A percentile compares a stretch with the other conserved stretches of the same genome.
These are phyloP conservation scores for Novymonas esmeraldas DNA, from an alignment of 208 protist genomes.

Conservation along the genomic window DNA sequence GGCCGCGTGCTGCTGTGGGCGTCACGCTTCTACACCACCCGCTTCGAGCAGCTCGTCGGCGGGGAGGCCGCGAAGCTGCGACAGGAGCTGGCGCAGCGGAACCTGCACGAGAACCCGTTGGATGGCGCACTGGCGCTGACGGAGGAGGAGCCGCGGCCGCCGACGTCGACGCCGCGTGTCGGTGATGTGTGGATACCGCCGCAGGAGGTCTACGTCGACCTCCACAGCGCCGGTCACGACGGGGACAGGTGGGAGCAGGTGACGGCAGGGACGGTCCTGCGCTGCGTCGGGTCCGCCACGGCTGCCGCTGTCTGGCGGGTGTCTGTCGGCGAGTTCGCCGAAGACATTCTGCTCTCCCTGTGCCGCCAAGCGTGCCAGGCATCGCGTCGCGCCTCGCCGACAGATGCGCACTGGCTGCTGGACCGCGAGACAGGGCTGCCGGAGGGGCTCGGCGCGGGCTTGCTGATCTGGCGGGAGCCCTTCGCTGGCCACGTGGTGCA, in stretches of 20 bases:
- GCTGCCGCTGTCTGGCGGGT: slow-evolving; percentile 11
- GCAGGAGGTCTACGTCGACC: slow-evolving; percentile 35
- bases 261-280: slow-evolving; percentile 40
- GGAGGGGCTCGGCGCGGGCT: slow-evolving; percentile 32
- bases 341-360: slow-evolving; percentile 59
- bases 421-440: slow-evolving; percentile 30
- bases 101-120: slow-evolving; percentile 40
- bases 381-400: slow-evolving; percentile 37
- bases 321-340: slow-evolving; percentile 40
- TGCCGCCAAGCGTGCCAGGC: slow-evolving; percentile 51
- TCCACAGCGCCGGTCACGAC: neutral
- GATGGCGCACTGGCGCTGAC: slow-evolving; percentile 27
- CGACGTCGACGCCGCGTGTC: neutral
- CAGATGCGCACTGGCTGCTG: slow-evolving; percentile 58
- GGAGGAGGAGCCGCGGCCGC: slow-evolving; percentile 29
- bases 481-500: slow-evolving; percentile 36
- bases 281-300: slow-evolving; percentile 10
- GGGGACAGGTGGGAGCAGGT: slow-evolving; percentile 19
- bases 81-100: slow-evolving; percentile 45
- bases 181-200: slow-evolving; percentile 53
- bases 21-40: slow-evolving; percentile 34
- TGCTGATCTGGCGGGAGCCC: slow-evolving; percentile 45
- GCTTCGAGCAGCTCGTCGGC: slow-evolving; percentile 35
- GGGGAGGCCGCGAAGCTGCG: slow-evolving; percentile 44
- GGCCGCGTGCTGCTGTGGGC: slow-evolving; percentile 56